phyloP scores from a whole-genome alignment of 148 eudicot genomes.

The Diospyros lotus region DNA sequence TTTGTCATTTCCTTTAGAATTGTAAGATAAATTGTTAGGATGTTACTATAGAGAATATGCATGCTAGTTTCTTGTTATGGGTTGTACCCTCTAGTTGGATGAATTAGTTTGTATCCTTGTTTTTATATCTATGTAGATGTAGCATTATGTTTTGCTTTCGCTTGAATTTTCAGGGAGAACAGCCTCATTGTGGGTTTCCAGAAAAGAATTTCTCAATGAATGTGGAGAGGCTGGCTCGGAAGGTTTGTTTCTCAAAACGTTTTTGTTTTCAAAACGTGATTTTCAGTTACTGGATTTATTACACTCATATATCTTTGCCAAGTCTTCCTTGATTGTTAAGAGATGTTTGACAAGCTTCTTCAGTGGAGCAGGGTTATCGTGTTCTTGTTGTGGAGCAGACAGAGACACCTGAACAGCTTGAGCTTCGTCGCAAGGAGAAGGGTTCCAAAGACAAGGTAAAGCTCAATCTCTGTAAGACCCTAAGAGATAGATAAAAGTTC shows the following conservation, averaged over 20 bases:
- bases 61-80: not conserved
- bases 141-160: slow-evolving; percentile 4
- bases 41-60: not conserved
- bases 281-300: slow-evolving; percentile 4
- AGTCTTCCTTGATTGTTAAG: not conserved
- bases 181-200: slow-evolving; percentile 99
- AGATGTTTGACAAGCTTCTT: slow-evolving; percentile 7
- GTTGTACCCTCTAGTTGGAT: not conserved
- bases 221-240: slow-evolving; percentile 85
- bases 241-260: slow-evolving; percentile 41
- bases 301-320: slow-evolving; percentile 7
- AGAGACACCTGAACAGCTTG: slow-evolving; percentile 96
- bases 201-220: slow-evolving; percentile 84
- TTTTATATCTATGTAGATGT: not conserved
- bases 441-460: slow-evolving; percentile 95
- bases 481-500: not conserved
- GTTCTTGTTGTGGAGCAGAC: slow-evolving; percentile 98
- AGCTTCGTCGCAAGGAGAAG: slow-evolving; percentile 69
- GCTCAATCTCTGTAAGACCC: not conserved
- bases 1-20: not conserved
- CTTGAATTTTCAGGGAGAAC: slow-evolving; percentile 66
- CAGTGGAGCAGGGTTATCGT: slow-evolving; percentile 73
- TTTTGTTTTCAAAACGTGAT: not conserved
- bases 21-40: not conserved
- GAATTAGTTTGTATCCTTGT: not conserved